Evolutionary conservation across 129 eudicot genomes (phyloP).

Genomic region (Centrapalus pauciflorus): DNA sequence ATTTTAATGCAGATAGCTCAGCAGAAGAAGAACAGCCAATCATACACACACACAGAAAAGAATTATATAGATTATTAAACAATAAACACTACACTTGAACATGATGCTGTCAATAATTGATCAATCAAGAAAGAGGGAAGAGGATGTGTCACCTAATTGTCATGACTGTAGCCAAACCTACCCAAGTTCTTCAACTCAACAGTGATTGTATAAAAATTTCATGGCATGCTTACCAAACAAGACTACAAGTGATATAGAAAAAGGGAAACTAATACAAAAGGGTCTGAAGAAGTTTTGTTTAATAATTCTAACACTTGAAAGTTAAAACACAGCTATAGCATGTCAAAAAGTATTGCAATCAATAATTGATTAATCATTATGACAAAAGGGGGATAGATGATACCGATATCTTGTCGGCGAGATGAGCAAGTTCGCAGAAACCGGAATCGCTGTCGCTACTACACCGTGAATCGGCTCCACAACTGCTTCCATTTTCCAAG

Average conservation of each 20-base stretch:
- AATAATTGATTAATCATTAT: conserved; percentile 11
- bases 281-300: not conserved
- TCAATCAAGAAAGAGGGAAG: not conserved
- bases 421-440: conserved; percentile 60
- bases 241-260: too few species aligned
- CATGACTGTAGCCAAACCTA: not conserved
- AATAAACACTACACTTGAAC: not conserved
- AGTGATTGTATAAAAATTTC: not conserved
- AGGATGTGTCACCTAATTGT: not conserved
- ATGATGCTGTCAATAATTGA: not conserved
- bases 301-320: not conserved
- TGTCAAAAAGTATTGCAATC: not conserved
- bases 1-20: not conserved
- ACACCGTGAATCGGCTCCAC: conserved; percentile 59
- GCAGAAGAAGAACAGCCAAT: not conserved
- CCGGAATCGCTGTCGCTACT: conserved; percentile 90
- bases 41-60: not conserved
- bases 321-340: not conserved
- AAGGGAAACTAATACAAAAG: not conserved
- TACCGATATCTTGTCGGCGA: conserved; percentile 76
- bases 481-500: conserved; percentile 68
- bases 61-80: not conserved
- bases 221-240: not conserved
- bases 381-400: not conserved
- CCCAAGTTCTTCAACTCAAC: not conserved